Evolutionary conservation across 2,329 filamentous ascomycete genomes (phyloP).

Genomic region (Apiospora rasikravindrae): DNA sequence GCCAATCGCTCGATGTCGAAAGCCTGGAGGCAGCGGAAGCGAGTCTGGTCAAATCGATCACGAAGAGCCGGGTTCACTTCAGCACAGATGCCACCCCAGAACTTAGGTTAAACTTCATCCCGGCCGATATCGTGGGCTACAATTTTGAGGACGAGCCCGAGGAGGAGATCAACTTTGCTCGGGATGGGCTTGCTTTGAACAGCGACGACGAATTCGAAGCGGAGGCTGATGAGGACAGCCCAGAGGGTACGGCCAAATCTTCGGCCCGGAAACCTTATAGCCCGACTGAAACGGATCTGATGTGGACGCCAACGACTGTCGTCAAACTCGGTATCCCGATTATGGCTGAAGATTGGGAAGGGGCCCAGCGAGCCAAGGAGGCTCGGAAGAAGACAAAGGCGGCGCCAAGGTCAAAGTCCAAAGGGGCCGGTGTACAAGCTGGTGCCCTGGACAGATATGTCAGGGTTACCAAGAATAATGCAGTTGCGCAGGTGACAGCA

Average conservation of each 20-base stretch:
- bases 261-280: conserved; percentile 58
- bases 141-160: conserved; percentile 76
- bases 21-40: conserved; percentile 51
- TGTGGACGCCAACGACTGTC: conserved; percentile 72
- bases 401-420: conserved; percentile 27
- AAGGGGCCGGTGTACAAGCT: conserved; percentile 29
- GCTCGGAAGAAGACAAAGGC: conserved; percentile 33
- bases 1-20: conserved; percentile 36
- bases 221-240: conserved; percentile 33
- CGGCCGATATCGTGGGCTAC: conserved; percentile 76
- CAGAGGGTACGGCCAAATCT: conserved; percentile 32
- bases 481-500: conserved; percentile 17
- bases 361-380: conserved; percentile 40
- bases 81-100: conserved; percentile 79
- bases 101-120: conserved; percentile 78
- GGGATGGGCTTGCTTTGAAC: conserved; percentile 63
- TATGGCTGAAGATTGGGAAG: conserved; percentile 69
- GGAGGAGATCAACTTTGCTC: conserved; percentile 56
- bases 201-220: conserved; percentile 68
- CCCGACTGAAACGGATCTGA: conserved; percentile 66
- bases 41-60: conserved; percentile 68
- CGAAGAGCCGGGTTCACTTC: conserved; percentile 70
- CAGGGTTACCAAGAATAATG: conserved; percentile 43
- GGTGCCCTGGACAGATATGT: conserved; percentile 49
- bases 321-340: conserved; percentile 69